These are phyloP conservation scores for Wallemia mellicola DNA, from an alignment of 1,284 basidiomycete genomes.

Conservation along the genomic window DNA sequence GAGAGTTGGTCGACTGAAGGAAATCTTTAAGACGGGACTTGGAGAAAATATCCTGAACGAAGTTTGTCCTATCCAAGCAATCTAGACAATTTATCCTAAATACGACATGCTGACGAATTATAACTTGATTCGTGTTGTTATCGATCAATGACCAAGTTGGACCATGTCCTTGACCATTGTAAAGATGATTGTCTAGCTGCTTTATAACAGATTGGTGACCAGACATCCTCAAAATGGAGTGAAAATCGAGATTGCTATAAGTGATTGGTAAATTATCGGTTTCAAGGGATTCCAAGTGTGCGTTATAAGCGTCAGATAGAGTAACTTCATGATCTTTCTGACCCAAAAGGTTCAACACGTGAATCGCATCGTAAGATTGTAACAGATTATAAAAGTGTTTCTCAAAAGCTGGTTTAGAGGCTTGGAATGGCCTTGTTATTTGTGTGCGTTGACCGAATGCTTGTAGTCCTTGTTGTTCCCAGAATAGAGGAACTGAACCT, in stretches of 20 bases:
- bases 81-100: slow-evolving; percentile 90
- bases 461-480: slow-evolving; percentile 84
- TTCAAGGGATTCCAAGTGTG: slow-evolving; percentile 20
- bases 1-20: slow-evolving; percentile 11
- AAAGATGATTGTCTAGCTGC: slow-evolving; percentile 30
- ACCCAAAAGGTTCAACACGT: slow-evolving; percentile 28
- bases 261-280: slow-evolving; percentile 6
- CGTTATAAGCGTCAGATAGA: slow-evolving; percentile 49
- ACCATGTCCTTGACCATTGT: slow-evolving; percentile 6
- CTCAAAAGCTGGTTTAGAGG: slow-evolving; percentile 84
- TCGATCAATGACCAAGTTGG: neutral
- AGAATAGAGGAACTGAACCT: slow-evolving; percentile 82
- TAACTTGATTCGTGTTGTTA: slow-evolving; percentile 25
- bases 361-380: slow-evolving; percentile 8
- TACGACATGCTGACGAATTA: slow-evolving; percentile 59
- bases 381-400: slow-evolving; percentile 56
- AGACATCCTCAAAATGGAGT: slow-evolving; percentile 42
- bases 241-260: slow-evolving; percentile 84
- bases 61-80: slow-evolving; percentile 93
- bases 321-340: slow-evolving; percentile 71
- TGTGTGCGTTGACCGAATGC: slow-evolving; percentile 72
- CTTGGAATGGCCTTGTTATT: slow-evolving; percentile 55
- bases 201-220: slow-evolving; percentile 63
- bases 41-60: slow-evolving; percentile 51
- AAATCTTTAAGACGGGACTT: slow-evolving; percentile 32